Percentiles rank a stretch among this genome's conserved stretches.
Evolutionary conservation across 2,329 filamentous ascomycete genomes (phyloP).

Genomic region (Xylariaceae sp.): DNA sequence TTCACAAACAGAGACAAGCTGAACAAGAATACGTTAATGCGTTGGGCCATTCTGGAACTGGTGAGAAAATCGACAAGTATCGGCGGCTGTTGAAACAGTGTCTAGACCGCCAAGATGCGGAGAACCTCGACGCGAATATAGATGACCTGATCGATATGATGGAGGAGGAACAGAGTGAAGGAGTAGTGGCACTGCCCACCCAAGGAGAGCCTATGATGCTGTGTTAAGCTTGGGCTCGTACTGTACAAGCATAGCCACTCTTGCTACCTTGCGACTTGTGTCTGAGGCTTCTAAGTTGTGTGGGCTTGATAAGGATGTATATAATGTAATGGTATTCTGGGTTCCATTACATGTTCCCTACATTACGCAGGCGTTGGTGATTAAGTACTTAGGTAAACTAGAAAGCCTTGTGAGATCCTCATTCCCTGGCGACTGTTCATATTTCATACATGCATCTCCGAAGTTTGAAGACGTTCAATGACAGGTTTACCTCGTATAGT

Average conservation of each 20-base stretch:
- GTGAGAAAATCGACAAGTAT: slow-evolving; percentile 77
- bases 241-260: background rate
- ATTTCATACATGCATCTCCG: too few species aligned
- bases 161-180: slow-evolving; percentile 64
- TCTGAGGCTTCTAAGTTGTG: background rate
- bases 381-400: slow-evolving; percentile 8
- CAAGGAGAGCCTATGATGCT: slow-evolving; percentile 38
- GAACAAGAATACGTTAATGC: slow-evolving; percentile 74
- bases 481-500: too few species aligned
- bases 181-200: slow-evolving; percentile 31
- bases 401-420: background rate
- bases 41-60: slow-evolving; percentile 71
- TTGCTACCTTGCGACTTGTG: background rate
- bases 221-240: slow-evolving; percentile 18
- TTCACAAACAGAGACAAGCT: slow-evolving; percentile 65
- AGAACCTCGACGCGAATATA: slow-evolving; percentile 71
- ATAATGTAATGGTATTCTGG: slow-evolving; percentile 1
- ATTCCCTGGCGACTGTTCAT: too few species aligned
- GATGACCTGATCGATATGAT: slow-evolving; percentile 68
- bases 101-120: slow-evolving; percentile 69
- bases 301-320: slow-evolving; percentile 7
- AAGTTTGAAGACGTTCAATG: too few species aligned
- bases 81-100: slow-evolving; percentile 72
- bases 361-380: slow-evolving; percentile 3
- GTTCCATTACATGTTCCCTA: slow-evolving; percentile 1